These are phyloP conservation scores for Aspergillus pseudoterreus DNA, from an alignment of 2,329 filamentous ascomycete species.

Conservation along the genomic window DNA sequence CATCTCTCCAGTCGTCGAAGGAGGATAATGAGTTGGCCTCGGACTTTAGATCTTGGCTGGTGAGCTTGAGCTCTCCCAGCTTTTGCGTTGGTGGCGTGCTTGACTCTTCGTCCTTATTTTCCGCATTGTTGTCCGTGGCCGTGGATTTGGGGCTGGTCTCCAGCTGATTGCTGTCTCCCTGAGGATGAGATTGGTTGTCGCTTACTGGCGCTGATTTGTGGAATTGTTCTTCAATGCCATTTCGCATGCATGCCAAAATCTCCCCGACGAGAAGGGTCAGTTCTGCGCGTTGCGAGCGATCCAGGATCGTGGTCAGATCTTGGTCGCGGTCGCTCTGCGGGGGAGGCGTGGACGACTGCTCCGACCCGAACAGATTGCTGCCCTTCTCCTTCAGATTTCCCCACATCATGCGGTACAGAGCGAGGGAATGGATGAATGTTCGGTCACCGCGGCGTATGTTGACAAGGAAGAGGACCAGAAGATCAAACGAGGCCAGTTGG, in stretches of 20 bases:
- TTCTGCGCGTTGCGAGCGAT: conserved; percentile 40
- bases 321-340: conserved; percentile 26
- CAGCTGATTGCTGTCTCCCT: too few species aligned
- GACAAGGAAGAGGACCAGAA: conserved; percentile 1
- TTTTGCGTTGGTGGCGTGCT: background rate
- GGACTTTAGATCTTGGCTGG: conserved; percentile 51
- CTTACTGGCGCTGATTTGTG: conserved; percentile 19
- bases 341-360: conserved; percentile 15
- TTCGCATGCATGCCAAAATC: conserved; percentile 40
- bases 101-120: too few species aligned
- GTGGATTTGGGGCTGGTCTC: too few species aligned
- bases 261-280: conserved; percentile 40
- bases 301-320: conserved; percentile 41
- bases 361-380: conserved; percentile 26
- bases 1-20: conserved; percentile 77
- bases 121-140: too few species aligned
- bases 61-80: conserved; percentile 8
- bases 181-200: background rate
- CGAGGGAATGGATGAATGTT: background rate
- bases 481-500: background rate
- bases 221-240: conserved; percentile 35
- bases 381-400: conserved; percentile 32
- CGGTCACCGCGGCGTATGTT: background rate
- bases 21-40: conserved; percentile 59
- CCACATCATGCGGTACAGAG: conserved; percentile 20